Percentiles rank a stretch among this genome's conserved stretches.
Evolutionary conservation across 768 basidiomycete genomes (phyloP).

Genomic region (Tephrocybe sp.): DNA sequence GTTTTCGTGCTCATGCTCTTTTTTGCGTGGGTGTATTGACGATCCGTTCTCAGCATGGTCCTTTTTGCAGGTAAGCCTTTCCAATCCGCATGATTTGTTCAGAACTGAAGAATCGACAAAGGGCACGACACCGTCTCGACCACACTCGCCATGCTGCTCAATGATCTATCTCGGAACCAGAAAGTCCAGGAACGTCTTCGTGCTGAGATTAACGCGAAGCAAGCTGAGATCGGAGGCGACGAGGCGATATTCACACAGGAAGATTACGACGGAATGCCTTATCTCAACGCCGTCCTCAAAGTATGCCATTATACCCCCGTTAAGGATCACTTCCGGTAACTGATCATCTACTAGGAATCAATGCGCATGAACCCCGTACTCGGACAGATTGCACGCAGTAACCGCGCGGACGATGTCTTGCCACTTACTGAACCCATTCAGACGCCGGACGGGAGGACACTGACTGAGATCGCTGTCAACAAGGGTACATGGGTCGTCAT

Average conservation of each 20-base stretch:
- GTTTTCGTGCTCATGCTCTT: background rate
- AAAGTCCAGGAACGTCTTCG: constrained; percentile 6
- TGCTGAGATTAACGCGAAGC: constrained; percentile 5
- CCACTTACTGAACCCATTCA: constrained; percentile 1
- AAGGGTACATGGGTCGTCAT: constrained; percentile 9
- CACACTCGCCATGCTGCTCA: constrained; percentile 2
- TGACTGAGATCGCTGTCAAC: constrained; percentile 3
- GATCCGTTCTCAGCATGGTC: background rate
- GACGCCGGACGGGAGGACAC: background rate
- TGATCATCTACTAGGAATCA: background rate
- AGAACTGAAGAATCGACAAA: background rate
- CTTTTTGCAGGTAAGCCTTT: background rate
- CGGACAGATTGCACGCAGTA: constrained; percentile 4
- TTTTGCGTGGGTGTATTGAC: background rate
- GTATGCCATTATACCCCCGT: background rate
- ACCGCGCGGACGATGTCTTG: constrained; percentile 6
- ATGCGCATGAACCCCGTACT: constrained; percentile 9
- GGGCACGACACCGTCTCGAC: constrained; percentile 10
- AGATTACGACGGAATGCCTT: constrained; percentile 5
- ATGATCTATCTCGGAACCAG: background rate
- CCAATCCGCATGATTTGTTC: background rate
- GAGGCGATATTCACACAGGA: constrained; percentile 7
- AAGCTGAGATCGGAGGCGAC: constrained; percentile 6
- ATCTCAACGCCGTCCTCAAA: constrained; percentile 4
- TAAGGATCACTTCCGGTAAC: background rate